Conservation (phyloP, 371 early-diverging fungal genomes). For the Coemansia sp. region DNA sequence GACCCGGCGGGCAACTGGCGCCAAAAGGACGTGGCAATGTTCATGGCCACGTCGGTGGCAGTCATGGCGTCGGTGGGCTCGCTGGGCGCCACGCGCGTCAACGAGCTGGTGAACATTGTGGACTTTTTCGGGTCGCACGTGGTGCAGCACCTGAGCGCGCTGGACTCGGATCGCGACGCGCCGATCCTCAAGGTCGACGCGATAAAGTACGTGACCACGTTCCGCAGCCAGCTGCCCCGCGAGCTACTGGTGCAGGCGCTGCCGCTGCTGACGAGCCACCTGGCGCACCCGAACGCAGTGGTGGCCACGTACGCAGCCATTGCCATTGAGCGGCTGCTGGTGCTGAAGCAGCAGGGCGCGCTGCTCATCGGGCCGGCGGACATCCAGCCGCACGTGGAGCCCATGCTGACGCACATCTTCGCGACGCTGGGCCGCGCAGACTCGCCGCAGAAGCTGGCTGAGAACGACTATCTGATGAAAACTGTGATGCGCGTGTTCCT, state of each 20-base stretch:
- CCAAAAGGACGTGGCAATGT: constrained; percentile 93
- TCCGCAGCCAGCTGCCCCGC: constrained; percentile 88
- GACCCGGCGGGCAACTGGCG: constrained; percentile 86
- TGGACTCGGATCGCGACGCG: constrained; percentile 66
- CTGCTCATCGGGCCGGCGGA: constrained; percentile 66
- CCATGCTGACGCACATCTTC: constrained; percentile 74
- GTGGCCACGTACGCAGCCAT: constrained; percentile 94
- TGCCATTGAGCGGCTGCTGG: constrained; percentile 85
- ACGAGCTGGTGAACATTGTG: constrained; percentile 73
- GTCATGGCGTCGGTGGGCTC: constrained; percentile 49
- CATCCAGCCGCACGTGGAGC: constrained; percentile 66
- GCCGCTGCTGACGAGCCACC: constrained; percentile 77
- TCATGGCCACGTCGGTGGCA: constrained; percentile 80
- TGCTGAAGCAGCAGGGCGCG: constrained; percentile 68
- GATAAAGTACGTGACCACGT: constrained; percentile 87
- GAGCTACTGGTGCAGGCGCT: constrained; percentile 73
- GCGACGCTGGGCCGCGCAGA: constrained; percentile 51
- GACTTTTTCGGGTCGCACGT: constrained; percentile 84
- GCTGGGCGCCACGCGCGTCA: constrained; percentile 78
- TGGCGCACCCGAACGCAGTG: constrained; percentile 74
- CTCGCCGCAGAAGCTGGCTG: constrained; percentile 83
- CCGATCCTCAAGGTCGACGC: constrained; percentile 94
- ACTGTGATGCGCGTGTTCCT: constrained; percentile 83
- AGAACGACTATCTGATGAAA: constrained; percentile 93
- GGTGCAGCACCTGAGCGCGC: constrained; percentile 68